These are phyloP conservation scores for Spathaspora arborariae DNA, from an alignment of 805 yeast genomes.

Conservation along the genomic window DNA sequence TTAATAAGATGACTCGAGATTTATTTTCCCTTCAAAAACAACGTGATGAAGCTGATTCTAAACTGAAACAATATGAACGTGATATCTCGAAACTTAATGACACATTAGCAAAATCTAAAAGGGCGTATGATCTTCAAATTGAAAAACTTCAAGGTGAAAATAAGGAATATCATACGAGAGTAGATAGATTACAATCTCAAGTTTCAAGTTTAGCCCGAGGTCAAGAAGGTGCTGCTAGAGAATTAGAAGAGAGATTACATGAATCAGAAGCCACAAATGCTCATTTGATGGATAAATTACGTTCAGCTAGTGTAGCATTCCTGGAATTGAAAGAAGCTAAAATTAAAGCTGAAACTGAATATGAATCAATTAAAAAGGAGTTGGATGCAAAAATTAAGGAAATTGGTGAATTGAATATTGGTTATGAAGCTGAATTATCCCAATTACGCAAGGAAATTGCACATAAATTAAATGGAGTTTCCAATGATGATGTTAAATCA, in stretches of 20 bases:
- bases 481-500: background rate
- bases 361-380: background rate
- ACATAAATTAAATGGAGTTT: background rate
- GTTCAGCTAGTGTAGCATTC: conserved; percentile 36
- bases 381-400: background rate
- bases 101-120: conserved; percentile 31
- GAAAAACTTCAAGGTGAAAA: conserved; percentile 19
- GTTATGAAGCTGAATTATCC: background rate
- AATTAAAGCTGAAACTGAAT: conserved; percentile 9
- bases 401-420: conserved; percentile 1
- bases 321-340: conserved; percentile 25
- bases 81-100: conserved; percentile 27
- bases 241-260: conserved; percentile 18
- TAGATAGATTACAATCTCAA: conserved; percentile 15
- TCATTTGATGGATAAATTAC: conserved; percentile 38
- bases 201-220: conserved; percentile 17
- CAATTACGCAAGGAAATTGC: background rate
- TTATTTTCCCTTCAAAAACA: conserved; percentile 61
- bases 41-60: conserved; percentile 48
- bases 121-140: conserved; percentile 17
- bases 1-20: conserved; percentile 87
- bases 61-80: conserved; percentile 40
- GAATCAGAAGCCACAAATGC: conserved; percentile 30
- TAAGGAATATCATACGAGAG: conserved; percentile 19
- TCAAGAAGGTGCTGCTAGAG: conserved; percentile 15